These are phyloP conservation scores for Coleophoma crateriformis DNA, from an alignment of 2,329 filamentous ascomycete species.

Conservation along the genomic window DNA sequence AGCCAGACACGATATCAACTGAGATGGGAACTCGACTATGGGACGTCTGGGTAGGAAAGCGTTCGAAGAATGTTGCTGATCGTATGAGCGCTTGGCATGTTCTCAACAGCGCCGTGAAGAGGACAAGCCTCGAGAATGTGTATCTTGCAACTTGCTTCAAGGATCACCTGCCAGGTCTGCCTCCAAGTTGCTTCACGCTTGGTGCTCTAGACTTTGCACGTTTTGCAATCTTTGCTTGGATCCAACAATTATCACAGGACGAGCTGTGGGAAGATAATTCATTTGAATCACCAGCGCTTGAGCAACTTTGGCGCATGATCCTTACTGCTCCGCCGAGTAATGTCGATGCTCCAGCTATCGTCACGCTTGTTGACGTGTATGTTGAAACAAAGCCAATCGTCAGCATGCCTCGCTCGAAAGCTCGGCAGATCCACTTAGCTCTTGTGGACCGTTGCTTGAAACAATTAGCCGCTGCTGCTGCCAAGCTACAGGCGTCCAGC, in stretches of 20 bases:
- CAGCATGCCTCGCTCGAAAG: conserved; percentile 41
- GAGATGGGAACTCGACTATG: conserved; percentile 63
- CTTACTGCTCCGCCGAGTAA: conserved; percentile 59
- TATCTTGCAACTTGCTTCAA: conserved; percentile 50
- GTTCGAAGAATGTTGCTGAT: conserved; percentile 53
- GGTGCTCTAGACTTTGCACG: conserved; percentile 60
- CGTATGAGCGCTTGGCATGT: conserved; percentile 66
- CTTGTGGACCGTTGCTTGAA: conserved; percentile 69
- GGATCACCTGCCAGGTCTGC: conserved; percentile 50
- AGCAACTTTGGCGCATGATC: conserved; percentile 81
- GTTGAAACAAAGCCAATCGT: conserved; percentile 50
- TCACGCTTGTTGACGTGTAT: conserved; percentile 69
- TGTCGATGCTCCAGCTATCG: conserved; percentile 64
- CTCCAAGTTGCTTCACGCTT: conserved; percentile 51
- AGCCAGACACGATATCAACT: conserved; percentile 55
- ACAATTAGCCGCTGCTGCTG: conserved; percentile 61
- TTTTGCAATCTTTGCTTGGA: conserved; percentile 40
- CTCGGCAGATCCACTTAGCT: conserved; percentile 57
- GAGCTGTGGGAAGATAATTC: conserved; percentile 46
- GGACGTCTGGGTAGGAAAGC: conserved; percentile 64
- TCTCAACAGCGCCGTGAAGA: conserved; percentile 43
- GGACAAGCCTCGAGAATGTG: conserved; percentile 41
- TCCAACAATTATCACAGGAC: conserved; percentile 41
- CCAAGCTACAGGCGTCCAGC: conserved; percentile 43
- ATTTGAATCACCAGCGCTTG: conserved; percentile 48